Evolutionary conservation across 2,329 filamentous ascomycete genomes (phyloP).

Genomic region (Cytospora chrysosperma): DNA sequence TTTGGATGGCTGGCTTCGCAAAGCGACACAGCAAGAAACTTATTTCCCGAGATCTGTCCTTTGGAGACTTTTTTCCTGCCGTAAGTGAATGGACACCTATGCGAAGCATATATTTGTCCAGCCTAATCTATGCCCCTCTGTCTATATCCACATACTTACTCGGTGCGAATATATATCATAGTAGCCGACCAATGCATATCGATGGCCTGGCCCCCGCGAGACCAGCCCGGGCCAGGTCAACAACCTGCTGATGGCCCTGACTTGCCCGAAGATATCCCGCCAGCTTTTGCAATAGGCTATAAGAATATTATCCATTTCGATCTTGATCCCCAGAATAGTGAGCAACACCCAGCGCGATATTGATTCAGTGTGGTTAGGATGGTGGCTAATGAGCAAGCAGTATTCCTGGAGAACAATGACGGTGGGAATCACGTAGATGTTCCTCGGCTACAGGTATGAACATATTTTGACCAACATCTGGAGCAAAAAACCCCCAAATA

Average conservation of each 20-base stretch:
- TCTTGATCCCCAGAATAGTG: background rate
- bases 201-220: background rate
- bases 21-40: background rate
- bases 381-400: background rate
- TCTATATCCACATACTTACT: no score
- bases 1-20: constrained; percentile 1
- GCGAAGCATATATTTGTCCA: no score
- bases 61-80: background rate
- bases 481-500: no score
- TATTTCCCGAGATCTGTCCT: background rate
- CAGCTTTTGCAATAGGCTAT: background rate
- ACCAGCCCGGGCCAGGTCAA: background rate
- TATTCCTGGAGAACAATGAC: background rate
- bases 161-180: background rate
- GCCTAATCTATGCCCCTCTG: background rate
- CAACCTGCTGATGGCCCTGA: background rate
- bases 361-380: background rate
- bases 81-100: background rate
- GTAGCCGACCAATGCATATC: background rate
- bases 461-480: background rate
- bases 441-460: background rate
- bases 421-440: background rate
- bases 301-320: background rate
- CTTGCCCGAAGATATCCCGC: background rate
- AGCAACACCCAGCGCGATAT: background rate